Percentiles rank a stretch among this genome's conserved stretches.
Evolutionary conservation across 306 rosid species (phyloP).

Genomic region (Vigna trinervia): DNA sequence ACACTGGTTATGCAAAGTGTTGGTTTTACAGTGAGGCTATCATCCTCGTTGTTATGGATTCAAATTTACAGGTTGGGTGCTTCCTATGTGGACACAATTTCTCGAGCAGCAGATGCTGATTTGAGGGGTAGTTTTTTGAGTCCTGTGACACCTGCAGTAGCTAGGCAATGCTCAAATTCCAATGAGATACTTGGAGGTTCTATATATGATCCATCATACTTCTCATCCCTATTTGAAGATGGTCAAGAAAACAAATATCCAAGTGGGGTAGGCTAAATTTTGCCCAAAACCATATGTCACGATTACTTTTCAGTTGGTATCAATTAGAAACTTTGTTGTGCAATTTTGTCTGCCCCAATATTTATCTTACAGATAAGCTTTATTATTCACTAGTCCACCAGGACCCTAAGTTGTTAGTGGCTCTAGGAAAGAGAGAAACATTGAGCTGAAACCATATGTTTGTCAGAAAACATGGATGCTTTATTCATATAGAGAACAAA

Average conservation of each 20-base stretch:
- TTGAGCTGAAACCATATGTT: too few relatives aligned
- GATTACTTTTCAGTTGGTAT: conserved; percentile 26
- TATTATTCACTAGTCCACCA: background rate
- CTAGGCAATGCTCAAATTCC: conserved; percentile 69
- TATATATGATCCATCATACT: conserved; percentile 83
- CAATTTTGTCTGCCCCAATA: conserved; percentile 14
- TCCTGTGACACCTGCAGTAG: conserved; percentile 73
- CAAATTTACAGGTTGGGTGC: conserved; percentile 96
- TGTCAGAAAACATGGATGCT: too few relatives aligned
- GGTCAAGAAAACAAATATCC: conserved; percentile 63
- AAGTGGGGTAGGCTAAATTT: conserved; percentile 61
- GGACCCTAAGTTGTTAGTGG: background rate
- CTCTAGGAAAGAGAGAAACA: too few relatives aligned
- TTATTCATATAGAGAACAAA: too few relatives aligned
- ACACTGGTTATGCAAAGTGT: conserved; percentile 78
- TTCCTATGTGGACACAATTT: conserved; percentile 60
- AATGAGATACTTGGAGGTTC: conserved; percentile 93
- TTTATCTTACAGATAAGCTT: background rate
- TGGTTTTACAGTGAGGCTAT: conserved; percentile 77
- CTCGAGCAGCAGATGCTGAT: conserved; percentile 73
- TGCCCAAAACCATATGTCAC: conserved; percentile 13
- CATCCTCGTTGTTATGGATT: conserved; percentile 86
- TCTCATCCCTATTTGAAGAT: conserved; percentile 86
- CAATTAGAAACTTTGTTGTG: conserved; percentile 21
- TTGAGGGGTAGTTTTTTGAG: conserved; percentile 84